Conservation (phyloP, 2,329 filamentous ascomycete genomes). For the Periconia digitata region DNA sequence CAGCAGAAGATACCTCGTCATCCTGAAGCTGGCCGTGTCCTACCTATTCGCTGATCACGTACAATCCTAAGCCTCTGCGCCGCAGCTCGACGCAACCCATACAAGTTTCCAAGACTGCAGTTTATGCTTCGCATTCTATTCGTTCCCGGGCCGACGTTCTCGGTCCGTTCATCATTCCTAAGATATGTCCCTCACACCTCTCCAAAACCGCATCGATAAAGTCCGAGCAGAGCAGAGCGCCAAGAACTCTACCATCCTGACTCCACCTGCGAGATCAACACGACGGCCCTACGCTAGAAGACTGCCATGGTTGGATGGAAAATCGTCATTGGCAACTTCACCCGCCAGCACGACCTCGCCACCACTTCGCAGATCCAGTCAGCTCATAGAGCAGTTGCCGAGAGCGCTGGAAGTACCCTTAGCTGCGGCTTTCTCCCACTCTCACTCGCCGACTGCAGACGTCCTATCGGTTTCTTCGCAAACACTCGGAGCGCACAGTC, state of each 20-base stretch:
- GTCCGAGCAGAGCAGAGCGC: not conserved
- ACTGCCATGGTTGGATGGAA: slow-evolving; percentile 37
- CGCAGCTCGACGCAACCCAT: not conserved
- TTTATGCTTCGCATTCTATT: not conserved
- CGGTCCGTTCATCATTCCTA: not conserved
- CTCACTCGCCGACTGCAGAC: slow-evolving; percentile 1
- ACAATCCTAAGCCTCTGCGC: not conserved
- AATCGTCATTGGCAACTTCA: slow-evolving; percentile 11
- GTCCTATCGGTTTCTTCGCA: slow-evolving; percentile 2
- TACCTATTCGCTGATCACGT: not conserved
- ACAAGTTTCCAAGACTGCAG: not conserved
- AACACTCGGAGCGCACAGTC: slow-evolving; percentile 2
- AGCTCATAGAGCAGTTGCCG: too few species aligned
- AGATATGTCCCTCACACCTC: not conserved
- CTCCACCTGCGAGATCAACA: slow-evolving; percentile 11
- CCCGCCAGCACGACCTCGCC: slow-evolving; percentile 4
- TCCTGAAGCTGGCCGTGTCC: slow-evolving; percentile 15
- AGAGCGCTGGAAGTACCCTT: not conserved
- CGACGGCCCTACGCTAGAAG: slow-evolving; percentile 16
- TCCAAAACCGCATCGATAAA: slow-evolving; percentile 4
- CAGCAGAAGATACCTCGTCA: not conserved
- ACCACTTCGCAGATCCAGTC: not conserved
- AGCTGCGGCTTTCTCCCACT: slow-evolving; percentile 6
- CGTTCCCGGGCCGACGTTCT: too few species aligned
- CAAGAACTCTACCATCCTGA: not conserved